phyloP scores from a whole-genome alignment of 2,329 filamentous ascomycete species.

The Xylariomycetidae sp. region DNA sequence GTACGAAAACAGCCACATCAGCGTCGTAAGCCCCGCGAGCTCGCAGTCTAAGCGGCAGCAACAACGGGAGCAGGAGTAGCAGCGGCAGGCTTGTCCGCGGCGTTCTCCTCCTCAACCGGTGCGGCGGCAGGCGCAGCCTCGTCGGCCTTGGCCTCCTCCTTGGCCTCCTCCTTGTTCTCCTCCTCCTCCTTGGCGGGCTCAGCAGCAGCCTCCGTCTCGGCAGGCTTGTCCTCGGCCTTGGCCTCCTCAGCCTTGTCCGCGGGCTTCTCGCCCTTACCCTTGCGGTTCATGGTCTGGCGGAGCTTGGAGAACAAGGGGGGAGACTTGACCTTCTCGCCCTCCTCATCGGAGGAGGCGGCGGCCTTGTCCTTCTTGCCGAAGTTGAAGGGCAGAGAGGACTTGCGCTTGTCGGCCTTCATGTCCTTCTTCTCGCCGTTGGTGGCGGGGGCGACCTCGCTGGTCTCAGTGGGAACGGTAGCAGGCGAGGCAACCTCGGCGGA shows the following conservation, averaged over 20 bases:
- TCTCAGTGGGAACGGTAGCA: constrained; percentile 41
- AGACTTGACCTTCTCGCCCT: constrained; percentile 50
- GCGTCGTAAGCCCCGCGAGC: constrained; percentile 9
- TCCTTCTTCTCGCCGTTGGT: constrained; percentile 56
- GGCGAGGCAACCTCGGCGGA: constrained; percentile 48
- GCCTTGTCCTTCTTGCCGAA: constrained; percentile 63
- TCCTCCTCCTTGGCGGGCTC: constrained; percentile 17
- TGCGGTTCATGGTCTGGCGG: constrained; percentile 30
- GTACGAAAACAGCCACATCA: constrained; percentile 23
- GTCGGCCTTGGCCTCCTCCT: constrained; percentile 13
- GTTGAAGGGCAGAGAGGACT: constrained; percentile 69
- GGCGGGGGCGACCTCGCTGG: constrained; percentile 38
- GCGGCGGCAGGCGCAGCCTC: constrained; percentile 8
- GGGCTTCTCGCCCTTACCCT: constrained; percentile 23
- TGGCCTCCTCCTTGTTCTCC: constrained; percentile 13
- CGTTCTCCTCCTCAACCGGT: constrained; percentile 20
- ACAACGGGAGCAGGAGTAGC: constrained; percentile 24
- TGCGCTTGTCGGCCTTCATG: constrained; percentile 70
- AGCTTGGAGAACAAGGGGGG: constrained; percentile 55
- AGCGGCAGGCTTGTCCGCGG: constrained; percentile 22
- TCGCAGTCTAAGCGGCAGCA: constrained; percentile 27
- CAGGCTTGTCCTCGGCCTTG: constrained; percentile 20
- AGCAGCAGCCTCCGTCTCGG: constrained; percentile 17
- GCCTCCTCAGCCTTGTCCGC: constrained; percentile 23
- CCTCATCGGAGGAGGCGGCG: constrained; percentile 55